These are phyloP conservation scores for Tuber brumale DNA, from an alignment of 495 filamentous ascomycete species.

Conservation along the genomic window DNA sequence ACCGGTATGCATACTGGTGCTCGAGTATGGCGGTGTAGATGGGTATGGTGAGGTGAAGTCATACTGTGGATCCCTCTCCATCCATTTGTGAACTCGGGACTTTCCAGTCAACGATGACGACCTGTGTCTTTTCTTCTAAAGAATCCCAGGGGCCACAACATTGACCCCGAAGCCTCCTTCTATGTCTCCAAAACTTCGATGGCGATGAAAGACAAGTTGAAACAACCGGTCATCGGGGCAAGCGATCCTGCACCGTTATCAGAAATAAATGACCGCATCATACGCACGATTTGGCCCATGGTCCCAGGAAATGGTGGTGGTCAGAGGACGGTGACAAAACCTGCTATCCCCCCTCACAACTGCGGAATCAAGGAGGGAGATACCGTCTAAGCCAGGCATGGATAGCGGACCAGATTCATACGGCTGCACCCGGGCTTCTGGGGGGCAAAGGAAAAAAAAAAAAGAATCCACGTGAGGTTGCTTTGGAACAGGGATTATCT, in stretches of 20 bases:
- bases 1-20: too few species aligned
- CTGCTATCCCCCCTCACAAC: neutral
- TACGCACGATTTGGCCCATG: neutral
- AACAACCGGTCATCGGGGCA: neutral
- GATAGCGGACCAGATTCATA: neutral
- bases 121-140: neutral
- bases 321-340: neutral
- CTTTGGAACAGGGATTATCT: neutral
- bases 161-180: too few species aligned
- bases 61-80: too few species aligned
- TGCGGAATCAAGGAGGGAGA: neutral
- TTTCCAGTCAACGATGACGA: neutral
- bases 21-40: too few species aligned
- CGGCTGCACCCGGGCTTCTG: neutral
- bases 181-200: too few species aligned
- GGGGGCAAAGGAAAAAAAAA: neutral
- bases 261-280: neutral
- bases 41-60: too few species aligned
- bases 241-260: neutral
- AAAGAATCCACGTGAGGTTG: neutral
- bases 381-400: neutral
- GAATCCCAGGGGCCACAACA: neutral
- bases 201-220: neutral
- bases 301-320: neutral
- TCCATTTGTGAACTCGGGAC: too few species aligned